Evolutionary conservation across 192 early-diverging fungal genomes (phyloP).

Genomic region (Gamsiella multidivaricata): DNA sequence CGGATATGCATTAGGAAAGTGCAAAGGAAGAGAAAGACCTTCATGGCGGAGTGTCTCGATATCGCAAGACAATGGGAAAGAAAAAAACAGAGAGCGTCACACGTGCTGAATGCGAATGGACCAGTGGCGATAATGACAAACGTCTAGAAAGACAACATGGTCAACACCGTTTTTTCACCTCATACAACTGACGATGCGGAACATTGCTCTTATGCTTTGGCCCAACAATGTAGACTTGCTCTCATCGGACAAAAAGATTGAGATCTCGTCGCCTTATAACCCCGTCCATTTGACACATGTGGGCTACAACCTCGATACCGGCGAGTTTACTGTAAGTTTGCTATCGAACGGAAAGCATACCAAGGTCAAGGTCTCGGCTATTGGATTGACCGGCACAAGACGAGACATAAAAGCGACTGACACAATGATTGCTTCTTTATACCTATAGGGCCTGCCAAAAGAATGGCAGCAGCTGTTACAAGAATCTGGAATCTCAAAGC

Average conservation of each 20-base stretch:
- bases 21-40: neutral
- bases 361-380: no score
- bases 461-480: slow-evolving; percentile 94
- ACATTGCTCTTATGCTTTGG: neutral
- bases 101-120: neutral
- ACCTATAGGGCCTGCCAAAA: slow-evolving; percentile 87
- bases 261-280: slow-evolving; percentile 96
- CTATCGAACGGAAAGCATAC: neutral
- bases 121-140: neutral
- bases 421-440: neutral
- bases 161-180: slow-evolving; percentile 1
- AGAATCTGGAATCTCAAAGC: slow-evolving; percentile 94
- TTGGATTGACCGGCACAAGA: no score
- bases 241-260: slow-evolving; percentile 78
- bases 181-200: neutral
- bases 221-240: slow-evolving; percentile 67
- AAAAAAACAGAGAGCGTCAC: slow-evolving; percentile 1
- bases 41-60: no score
- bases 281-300: slow-evolving; percentile 98
- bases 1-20: no score
- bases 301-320: slow-evolving; percentile 95
- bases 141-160: slow-evolving; percentile 6
- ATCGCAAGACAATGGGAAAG: neutral
- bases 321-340: slow-evolving; percentile 84
- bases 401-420: no score